phyloP scores from a whole-genome alignment of 2,329 filamentous ascomycete species.

The Periconia sp. region DNA sequence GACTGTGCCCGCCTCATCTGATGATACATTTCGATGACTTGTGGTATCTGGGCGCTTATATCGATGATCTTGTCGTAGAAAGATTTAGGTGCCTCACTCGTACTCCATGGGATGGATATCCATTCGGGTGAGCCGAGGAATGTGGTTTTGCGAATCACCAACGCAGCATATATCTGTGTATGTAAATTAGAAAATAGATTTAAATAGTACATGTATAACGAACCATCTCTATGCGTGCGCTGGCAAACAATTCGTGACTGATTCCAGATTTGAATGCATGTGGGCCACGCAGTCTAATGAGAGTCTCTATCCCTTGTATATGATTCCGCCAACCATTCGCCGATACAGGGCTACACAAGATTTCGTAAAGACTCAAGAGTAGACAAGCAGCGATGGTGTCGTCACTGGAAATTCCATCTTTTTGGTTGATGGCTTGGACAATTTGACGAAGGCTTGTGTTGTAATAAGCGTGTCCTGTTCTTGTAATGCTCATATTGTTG shows the following conservation, averaged over 20 bases:
- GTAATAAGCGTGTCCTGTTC: not conserved
- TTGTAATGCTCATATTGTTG: not conserved
- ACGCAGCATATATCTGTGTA: not conserved
- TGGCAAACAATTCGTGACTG: not conserved
- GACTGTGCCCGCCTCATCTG: not conserved
- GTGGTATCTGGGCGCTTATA: conserved; percentile 1
- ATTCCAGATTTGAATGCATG: conserved; percentile 1
- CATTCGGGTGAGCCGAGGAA: not conserved
- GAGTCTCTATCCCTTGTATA: not conserved
- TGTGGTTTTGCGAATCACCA: not conserved
- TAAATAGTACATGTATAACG: not conserved
- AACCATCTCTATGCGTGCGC: not conserved
- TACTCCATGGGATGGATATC: not conserved
- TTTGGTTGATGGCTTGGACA: not conserved
- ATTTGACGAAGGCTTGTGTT: not conserved
- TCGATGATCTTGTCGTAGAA: not conserved
- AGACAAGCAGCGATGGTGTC: not conserved
- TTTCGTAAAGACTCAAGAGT: conserved; percentile 1
- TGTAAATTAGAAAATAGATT: not conserved
- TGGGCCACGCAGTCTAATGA: not conserved
- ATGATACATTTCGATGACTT: not conserved
- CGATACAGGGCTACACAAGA: not conserved
- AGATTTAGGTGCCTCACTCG: not conserved
- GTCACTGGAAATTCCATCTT: not conserved
- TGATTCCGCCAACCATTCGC: conserved; percentile 1